phyloP scores from a whole-genome alignment of 192 early-diverging fungal genomes.

The Backusella sp. region DNA sequence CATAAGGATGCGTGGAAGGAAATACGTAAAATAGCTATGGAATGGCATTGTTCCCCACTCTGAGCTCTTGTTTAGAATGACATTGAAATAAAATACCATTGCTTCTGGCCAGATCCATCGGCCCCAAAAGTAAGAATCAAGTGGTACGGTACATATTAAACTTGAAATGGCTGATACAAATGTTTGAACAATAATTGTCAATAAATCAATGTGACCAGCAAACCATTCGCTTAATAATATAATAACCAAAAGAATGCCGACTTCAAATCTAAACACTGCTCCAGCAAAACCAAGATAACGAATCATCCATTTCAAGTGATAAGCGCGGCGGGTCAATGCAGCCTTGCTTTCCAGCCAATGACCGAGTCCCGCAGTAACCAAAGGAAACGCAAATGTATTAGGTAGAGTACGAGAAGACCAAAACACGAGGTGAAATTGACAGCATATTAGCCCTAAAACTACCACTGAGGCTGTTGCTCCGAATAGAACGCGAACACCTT shows the following conservation, averaged over 20 bases:
- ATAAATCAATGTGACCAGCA: conserved; percentile 5
- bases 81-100: conserved; percentile 76
- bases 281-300: conserved; percentile 43
- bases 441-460: conserved; percentile 52
- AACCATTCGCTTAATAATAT: conserved; percentile 42
- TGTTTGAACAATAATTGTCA: conserved; percentile 23
- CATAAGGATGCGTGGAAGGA: conserved; percentile 77
- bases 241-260: conserved; percentile 39
- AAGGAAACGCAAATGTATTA: conserved; percentile 80
- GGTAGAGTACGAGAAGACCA: conserved; percentile 87
- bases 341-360: conserved; percentile 26
- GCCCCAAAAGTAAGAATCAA: conserved; percentile 85
- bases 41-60: conserved; percentile 76
- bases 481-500: conserved; percentile 53
- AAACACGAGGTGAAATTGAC: conserved; percentile 89
- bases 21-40: conserved; percentile 65
- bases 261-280: conserved; percentile 56
- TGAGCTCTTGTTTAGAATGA: conserved; percentile 57
- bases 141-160: conserved; percentile 42
- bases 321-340: not conserved
- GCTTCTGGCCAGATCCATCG: conserved; percentile 70
- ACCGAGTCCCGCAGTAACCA: conserved; percentile 38
- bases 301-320: conserved; percentile 40
- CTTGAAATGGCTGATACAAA: conserved; percentile 27
- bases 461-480: conserved; percentile 50